Base-by-base conservation (phyloP, 768 basidiomycete genomes). In the Sporobolomyces phaffii region DNA sequence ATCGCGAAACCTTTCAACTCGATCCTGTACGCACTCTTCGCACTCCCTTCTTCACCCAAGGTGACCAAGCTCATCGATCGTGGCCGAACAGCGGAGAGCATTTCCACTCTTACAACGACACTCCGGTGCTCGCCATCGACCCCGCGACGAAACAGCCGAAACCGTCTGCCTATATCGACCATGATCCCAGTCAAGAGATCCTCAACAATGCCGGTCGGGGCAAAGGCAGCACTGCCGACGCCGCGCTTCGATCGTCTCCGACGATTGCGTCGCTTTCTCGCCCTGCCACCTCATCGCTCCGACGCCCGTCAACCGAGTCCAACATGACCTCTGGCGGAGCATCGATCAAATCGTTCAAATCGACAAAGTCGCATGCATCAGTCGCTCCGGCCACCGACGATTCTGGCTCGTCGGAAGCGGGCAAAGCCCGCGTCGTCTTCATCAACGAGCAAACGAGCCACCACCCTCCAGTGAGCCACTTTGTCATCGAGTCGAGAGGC, bases 381-480 rank as follows among this genome's bases (percentile, higher is more conserved):
- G 28, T 28, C 26, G 36, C 47, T n/a, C 9, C 45, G 29, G 40
- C 47, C 17, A 14, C 34, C n/a, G 18, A 33, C 13, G 24, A n/a
- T n/a, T n/a, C 29, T 29, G 65, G 34, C 26, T 20, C n/a, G 13
- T 84, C 84, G 2, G 84, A 84, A 0, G 81, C 82, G 2, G 81
- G 81, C 40, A 45, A 28, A 17, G 68, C 66, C 17, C 47, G 75
- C 10, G 60, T 73, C 41, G 70, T 73, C 34, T 72, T 75, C 60
- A 24, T 75, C 47, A 75, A 69, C 62, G 75, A 75, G 62, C 75
- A 75, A 43, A 86, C 97, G 51, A 96, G 90, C 2, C 96, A 99
- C 78, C 96, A 99, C 74, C 96, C 96, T 0, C 96, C 96, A 4
- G 84, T 97, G 34, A 94, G 91, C 1, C 86, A 88, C 1, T 94